Evolutionary conservation across 2,329 filamentous ascomycete species (phyloP), one percentile per base, ranked within the genome.

Genomic region (Herpotrichia juniperi): DNA sequence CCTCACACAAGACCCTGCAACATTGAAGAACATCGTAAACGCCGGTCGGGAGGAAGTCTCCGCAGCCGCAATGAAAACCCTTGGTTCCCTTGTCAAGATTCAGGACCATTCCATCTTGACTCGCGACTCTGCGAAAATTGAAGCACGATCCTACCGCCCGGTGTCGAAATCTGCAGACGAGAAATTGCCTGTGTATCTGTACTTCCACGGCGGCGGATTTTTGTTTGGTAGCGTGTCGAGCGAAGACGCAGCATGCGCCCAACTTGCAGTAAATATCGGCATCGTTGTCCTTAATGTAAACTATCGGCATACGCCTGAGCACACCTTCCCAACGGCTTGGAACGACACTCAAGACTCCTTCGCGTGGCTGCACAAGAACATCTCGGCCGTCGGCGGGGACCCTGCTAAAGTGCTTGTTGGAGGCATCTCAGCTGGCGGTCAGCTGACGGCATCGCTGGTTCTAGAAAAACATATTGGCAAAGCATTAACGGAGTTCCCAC

Each of bases 251-350:
- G 73, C 71, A 1, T 86, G 83, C 55, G 67, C 78, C 0, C 72
- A 75, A 0, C 76, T 83, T 9, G 79, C 81, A 0, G 62, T 77
- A 11, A 71, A 72, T 4, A 63, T 74, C 0, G 65, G 69, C 1
- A 72, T 79, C 2, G 67, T 80, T 0, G 81, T 85, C 0, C 58
- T 85, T 1, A 82, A 83, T 35, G 71, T 85, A 11, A 83, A 84
- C 56, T 86, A 86, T 62, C 79, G 84, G 0, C 83, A 86, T 58
- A 83, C 83, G 0, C 83, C 83, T 0, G 79, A 85, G 46, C 69
- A 77, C 54, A 58, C 52, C 0, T 86, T 81, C 50, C 84, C 84
- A 0, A 79, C 76, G 0, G 76, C 78, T 0, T 84, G 79, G 78
- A 54, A 80, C 37, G 84, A 87, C 42, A 66, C 74, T 0, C 78